These are phyloP conservation scores for Detonula confervacea DNA, from an alignment of 352 stramenopile genomes.

Conservation along the genomic window DNA sequence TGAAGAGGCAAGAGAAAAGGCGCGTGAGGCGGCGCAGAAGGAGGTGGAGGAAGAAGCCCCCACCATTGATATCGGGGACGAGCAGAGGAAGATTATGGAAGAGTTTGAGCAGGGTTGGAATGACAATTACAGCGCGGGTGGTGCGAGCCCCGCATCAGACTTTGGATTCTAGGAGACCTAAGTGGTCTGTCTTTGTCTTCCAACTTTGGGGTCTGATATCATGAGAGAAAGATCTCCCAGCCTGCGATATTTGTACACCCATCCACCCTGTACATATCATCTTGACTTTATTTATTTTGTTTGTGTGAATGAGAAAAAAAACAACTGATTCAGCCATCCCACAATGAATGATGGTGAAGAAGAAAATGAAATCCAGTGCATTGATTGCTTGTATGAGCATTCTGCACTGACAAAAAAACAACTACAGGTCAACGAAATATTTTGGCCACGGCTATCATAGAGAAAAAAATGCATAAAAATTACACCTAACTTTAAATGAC, in stretches of 20 bases:
- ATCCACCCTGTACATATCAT: no score
- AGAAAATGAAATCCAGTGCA: slow-evolving; percentile 13
- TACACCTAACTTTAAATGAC: slow-evolving; percentile 20
- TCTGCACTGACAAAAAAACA: no score
- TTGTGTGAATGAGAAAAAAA: slow-evolving; percentile 21
- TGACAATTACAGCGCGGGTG: slow-evolving; percentile 72
- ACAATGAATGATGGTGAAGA: background rate
- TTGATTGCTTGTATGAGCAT: slow-evolving; percentile 31
- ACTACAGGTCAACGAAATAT: background rate
- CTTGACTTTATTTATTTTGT: slow-evolving; percentile 32
- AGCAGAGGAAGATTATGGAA: slow-evolving; percentile 78
- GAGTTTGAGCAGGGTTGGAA: slow-evolving; percentile 80
- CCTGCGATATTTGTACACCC: no score
- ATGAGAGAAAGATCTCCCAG: no score
- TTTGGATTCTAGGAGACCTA: slow-evolving; percentile 80
- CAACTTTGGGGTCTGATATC: no score
- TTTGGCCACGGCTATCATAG: slow-evolving; percentile 28
- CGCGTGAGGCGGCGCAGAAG: slow-evolving; percentile 61
- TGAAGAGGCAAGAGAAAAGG: slow-evolving; percentile 66
- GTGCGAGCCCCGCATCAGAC: slow-evolving; percentile 79
- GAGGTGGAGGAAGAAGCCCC: slow-evolving; percentile 74
- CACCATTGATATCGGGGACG: slow-evolving; percentile 83
- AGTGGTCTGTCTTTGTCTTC: no score
- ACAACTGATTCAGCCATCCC: background rate
- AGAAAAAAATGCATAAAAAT: slow-evolving; percentile 53